These are phyloP conservation scores for Glebionis coronaria DNA, from an alignment of 129 eudicot species.

Conservation along the genomic window DNA sequence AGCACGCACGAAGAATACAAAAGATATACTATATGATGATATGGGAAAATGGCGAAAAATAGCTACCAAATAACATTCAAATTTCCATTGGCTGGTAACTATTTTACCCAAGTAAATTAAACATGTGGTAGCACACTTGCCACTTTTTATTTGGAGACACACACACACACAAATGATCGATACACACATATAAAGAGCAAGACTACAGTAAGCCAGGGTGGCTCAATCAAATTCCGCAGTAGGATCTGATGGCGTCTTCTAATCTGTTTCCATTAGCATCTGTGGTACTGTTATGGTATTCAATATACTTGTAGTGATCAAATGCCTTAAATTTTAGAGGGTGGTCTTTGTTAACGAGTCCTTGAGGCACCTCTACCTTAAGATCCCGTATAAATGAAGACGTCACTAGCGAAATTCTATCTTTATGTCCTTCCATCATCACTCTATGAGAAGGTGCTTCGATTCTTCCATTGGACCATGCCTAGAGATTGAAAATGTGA, in stretches of 20 bases:
- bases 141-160: too few relatives aligned
- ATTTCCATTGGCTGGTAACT: too few relatives aligned
- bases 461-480: constrained; percentile 17
- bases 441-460: constrained; percentile 10
- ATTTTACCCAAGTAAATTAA: too few relatives aligned
- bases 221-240: neutral
- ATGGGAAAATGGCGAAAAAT: too few relatives aligned
- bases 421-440: constrained; percentile 1
- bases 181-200: neutral
- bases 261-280: neutral
- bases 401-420: neutral
- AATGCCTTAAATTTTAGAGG: constrained; percentile 5
- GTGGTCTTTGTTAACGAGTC: constrained; percentile 2
- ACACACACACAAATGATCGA: neutral
- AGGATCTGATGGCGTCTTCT: neutral
- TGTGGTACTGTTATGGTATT: neutral
- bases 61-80: too few relatives aligned
- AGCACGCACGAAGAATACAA: too few relatives aligned
- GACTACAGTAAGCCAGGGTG: neutral
- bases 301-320: neutral
- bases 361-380: constrained; percentile 10
- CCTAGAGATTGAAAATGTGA: neutral
- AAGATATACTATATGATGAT: too few relatives aligned
- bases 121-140: too few relatives aligned
- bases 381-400: neutral